These are phyloP conservation scores for Backusella mclennaniae DNA, from an alignment of 192 early-diverging fungal species.

Conservation along the genomic window DNA sequence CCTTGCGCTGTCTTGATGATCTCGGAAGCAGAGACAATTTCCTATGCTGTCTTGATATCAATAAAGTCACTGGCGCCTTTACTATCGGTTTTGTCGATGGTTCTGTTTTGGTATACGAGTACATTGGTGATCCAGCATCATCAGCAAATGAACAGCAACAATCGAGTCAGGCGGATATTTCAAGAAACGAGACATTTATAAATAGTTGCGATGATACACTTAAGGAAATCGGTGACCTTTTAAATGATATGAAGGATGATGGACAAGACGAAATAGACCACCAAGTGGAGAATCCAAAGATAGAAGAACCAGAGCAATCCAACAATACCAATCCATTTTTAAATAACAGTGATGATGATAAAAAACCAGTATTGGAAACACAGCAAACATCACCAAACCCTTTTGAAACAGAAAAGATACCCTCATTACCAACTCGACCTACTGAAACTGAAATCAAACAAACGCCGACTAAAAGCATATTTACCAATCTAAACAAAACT, in stretches of 20 bases:
- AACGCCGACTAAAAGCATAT: background rate
- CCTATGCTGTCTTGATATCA: slow-evolving; percentile 36
- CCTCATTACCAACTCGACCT: background rate
- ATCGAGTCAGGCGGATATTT: background rate
- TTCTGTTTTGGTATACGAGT: slow-evolving; percentile 21
- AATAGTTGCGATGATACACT: slow-evolving; percentile 12
- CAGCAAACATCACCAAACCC: background rate
- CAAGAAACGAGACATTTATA: slow-evolving; percentile 13
- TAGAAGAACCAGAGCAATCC: background rate
- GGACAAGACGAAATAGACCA: background rate
- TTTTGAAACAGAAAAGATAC: background rate
- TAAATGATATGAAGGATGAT: slow-evolving; percentile 11
- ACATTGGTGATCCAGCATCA: background rate
- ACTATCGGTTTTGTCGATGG: slow-evolving; percentile 37
- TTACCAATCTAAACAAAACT: background rate
- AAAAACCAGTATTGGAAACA: background rate
- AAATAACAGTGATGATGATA: background rate
- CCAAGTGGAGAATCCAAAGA: background rate
- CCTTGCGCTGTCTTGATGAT: slow-evolving; percentile 25
- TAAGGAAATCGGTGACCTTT: slow-evolving; percentile 13
- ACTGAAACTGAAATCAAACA: background rate
- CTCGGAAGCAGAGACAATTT: slow-evolving; percentile 21
- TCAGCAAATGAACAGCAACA: background rate
- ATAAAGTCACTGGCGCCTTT: slow-evolving; percentile 21
- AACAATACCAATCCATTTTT: background rate